These are phyloP conservation scores for Kazachstania sp. DNA, from an alignment of 1,139 yeast species.

Conservation along the genomic window DNA sequence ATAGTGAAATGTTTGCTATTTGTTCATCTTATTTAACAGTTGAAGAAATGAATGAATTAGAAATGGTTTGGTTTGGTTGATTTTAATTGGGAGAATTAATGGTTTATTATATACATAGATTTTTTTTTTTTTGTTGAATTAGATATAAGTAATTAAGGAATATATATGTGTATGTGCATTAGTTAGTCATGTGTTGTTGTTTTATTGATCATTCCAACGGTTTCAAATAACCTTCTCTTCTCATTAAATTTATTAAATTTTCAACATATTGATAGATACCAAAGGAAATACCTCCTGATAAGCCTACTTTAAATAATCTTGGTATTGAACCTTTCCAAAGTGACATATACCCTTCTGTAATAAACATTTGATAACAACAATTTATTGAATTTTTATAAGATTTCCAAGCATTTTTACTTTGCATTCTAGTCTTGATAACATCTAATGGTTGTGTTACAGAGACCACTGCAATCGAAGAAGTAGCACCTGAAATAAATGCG, in stretches of 20 bases:
- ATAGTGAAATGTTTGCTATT: slow-evolving; percentile 20
- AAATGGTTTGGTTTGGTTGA: slow-evolving; percentile 47
- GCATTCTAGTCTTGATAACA: slow-evolving; percentile 82
- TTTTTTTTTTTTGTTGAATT: background rate
- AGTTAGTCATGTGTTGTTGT: too few relatives aligned
- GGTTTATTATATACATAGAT: background rate
- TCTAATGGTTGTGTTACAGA: slow-evolving; percentile 85
- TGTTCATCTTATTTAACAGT: slow-evolving; percentile 21
- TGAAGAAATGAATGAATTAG: slow-evolving; percentile 23
- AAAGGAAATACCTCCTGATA: slow-evolving; percentile 73
- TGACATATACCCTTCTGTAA: slow-evolving; percentile 54
- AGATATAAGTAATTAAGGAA: too few relatives aligned
- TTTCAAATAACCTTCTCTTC: slow-evolving; percentile 15
- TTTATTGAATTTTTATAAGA: slow-evolving; percentile 55
- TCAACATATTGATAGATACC: slow-evolving; percentile 58
- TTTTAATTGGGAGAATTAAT: background rate
- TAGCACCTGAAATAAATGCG: slow-evolving; percentile 49
- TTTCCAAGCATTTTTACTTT: slow-evolving; percentile 51
- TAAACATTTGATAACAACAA: slow-evolving; percentile 64
- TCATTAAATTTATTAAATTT: slow-evolving; percentile 24
- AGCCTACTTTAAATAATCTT: slow-evolving; percentile 65
- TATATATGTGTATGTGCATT: too few relatives aligned
- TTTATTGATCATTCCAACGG: background rate
- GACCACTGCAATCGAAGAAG: slow-evolving; percentile 60
- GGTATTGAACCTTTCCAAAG: slow-evolving; percentile 80